Evolutionary conservation across 2,329 filamentous ascomycete genomes (phyloP).

Genomic region (Cytospora schulzeri): DNA sequence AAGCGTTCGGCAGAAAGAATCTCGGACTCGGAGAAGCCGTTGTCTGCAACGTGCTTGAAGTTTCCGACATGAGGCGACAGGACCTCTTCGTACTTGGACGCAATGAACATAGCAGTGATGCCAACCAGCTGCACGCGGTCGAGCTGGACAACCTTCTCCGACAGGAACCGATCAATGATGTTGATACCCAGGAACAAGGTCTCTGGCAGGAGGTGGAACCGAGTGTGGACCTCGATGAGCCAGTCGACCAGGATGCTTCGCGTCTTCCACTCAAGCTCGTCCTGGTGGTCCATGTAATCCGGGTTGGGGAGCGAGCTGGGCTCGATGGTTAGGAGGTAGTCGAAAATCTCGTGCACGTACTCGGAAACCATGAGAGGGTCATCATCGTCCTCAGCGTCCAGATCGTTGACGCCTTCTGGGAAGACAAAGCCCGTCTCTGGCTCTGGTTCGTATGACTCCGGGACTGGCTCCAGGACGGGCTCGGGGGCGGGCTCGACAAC

Average conservation of each 20-base stretch:
- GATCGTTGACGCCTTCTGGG: conserved; percentile 56
- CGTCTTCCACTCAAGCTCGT: conserved; percentile 97
- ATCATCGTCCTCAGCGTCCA: conserved; percentile 85
- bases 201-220: conserved; percentile 93
- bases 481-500: conserved; percentile 36
- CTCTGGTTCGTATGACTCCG: conserved; percentile 38
- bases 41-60: conserved; percentile 95
- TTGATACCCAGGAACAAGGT: conserved; percentile 97
- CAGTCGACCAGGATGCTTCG: conserved; percentile 96
- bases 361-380: conserved; percentile 98
- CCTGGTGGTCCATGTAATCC: conserved; percentile 92
- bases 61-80: conserved; percentile 95
- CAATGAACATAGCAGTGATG: conserved; percentile 99
- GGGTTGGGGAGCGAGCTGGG: conserved; percentile 79
- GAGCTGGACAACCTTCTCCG: conserved; percentile 90
- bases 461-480: conserved; percentile 32
- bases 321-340: conserved; percentile 89
- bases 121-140: conserved; percentile 95
- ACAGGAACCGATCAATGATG: conserved; percentile 97
- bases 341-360: conserved; percentile 96
- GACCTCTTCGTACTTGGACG: conserved; percentile 98
- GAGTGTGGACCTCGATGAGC: conserved; percentile 97
- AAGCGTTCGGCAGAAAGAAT: conserved; percentile 97
- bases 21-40: conserved; percentile 92
- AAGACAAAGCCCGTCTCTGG: conserved; percentile 34